phyloP scores from a whole-genome alignment of 1,284 basidiomycete species.

The Irpex sp. region DNA sequence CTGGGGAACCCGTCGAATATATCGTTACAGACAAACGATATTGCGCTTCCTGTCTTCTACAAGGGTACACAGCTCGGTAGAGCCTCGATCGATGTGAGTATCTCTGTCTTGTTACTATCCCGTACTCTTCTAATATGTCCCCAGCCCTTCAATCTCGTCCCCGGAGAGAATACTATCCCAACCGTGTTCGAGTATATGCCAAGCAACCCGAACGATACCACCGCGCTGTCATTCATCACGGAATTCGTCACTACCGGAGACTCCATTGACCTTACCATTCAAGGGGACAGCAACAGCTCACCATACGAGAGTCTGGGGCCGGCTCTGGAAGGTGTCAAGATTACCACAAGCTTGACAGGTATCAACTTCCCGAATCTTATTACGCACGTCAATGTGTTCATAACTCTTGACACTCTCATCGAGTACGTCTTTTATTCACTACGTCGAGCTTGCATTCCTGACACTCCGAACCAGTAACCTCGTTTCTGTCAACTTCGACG shows the following conservation, averaged over 20 bases:
- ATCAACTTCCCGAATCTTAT: conserved; percentile 41
- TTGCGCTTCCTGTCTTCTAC: conserved; percentile 60
- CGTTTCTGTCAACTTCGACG: conserved; percentile 53
- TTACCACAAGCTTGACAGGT: conserved; percentile 48
- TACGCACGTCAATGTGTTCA: conserved; percentile 43
- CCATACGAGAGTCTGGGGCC: conserved; percentile 61
- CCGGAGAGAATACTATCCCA: conserved; percentile 51
- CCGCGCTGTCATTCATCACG: conserved; percentile 45
- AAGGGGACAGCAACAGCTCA: conserved; percentile 56
- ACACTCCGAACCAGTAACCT: conserved; percentile 30
- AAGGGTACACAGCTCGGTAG: conserved; percentile 52
- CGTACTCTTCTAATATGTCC: background rate
- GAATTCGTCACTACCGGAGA: conserved; percentile 51
- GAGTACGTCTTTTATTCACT: conserved; percentile 11
- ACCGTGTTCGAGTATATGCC: conserved; percentile 72
- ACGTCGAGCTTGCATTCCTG: too few species aligned
- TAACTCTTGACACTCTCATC: conserved; percentile 47
- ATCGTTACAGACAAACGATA: conserved; percentile 56
- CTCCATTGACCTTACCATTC: conserved; percentile 48
- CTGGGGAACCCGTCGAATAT: conserved; percentile 70
- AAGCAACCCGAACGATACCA: conserved; percentile 59
- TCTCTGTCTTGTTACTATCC: conserved; percentile 1
- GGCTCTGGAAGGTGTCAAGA: conserved; percentile 53
- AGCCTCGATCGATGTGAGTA: conserved; percentile 54
- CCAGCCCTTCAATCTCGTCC: conserved; percentile 54